Evolutionary conservation across 1,139 yeast species (phyloP).

Genomic region (Yamadazyma triangularis): DNA sequence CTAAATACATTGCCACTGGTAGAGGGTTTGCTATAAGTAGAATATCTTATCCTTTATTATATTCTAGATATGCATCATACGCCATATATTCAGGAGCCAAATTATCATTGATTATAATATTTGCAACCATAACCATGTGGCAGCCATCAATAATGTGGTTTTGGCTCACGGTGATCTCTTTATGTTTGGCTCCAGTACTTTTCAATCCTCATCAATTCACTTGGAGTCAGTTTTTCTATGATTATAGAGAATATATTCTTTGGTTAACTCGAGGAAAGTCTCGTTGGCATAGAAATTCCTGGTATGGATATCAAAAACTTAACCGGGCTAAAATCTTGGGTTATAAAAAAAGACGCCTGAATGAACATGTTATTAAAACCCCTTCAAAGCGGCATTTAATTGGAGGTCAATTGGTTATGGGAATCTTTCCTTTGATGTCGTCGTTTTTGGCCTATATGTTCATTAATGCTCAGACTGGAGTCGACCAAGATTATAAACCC

Average conservation of each 20-base stretch:
- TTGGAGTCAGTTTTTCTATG: conserved; percentile 63
- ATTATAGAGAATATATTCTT: conserved; percentile 57
- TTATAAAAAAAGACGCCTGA: conserved; percentile 49
- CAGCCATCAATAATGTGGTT: conserved; percentile 78
- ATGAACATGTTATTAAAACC: conserved; percentile 35
- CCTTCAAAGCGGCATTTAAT: conserved; percentile 40
- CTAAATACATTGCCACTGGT: conserved; percentile 79
- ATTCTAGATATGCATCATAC: conserved; percentile 57
- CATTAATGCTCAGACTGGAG: conserved; percentile 69
- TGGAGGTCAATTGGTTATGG: conserved; percentile 49
- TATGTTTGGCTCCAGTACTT: conserved; percentile 73
- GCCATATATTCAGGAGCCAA: conserved; percentile 66
- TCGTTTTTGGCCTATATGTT: conserved; percentile 60
- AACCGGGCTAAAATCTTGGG: conserved; percentile 67
- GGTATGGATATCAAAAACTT: conserved; percentile 54
- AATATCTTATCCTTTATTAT: conserved; percentile 53
- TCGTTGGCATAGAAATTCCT: conserved; percentile 45
- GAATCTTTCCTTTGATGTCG: conserved; percentile 38
- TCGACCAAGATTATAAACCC: conserved; percentile 29
- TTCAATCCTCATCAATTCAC: conserved; percentile 87
- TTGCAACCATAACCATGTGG: conserved; percentile 70
- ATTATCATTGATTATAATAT: conserved; percentile 52
- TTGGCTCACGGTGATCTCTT: conserved; percentile 68
- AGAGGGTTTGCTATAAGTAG: conserved; percentile 80
- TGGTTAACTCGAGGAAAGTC: conserved; percentile 72